These are phyloP conservation scores for Marasmius sp. DNA, from an alignment of 1,284 basidiomycete species.

Conservation along the genomic window DNA sequence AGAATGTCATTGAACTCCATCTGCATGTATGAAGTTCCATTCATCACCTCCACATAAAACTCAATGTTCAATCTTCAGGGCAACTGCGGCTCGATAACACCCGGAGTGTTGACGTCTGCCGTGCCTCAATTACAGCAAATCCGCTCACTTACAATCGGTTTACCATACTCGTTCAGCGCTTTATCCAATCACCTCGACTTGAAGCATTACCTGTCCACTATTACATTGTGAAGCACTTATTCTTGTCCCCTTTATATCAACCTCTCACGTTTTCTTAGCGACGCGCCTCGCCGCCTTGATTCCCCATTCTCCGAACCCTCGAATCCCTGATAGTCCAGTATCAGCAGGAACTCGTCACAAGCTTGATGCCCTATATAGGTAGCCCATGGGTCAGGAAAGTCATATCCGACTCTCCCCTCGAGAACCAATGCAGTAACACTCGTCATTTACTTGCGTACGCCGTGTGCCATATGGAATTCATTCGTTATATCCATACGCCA, in stretches of 20 bases:
- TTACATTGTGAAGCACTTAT: no score
- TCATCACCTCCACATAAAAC: neutral
- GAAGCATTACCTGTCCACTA: slow-evolving; percentile 1
- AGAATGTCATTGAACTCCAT: slow-evolving; percentile 8
- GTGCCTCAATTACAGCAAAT: slow-evolving; percentile 7
- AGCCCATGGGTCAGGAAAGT: slow-evolving; percentile 44
- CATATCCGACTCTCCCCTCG: slow-evolving; percentile 37
- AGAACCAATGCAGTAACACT: slow-evolving; percentile 36
- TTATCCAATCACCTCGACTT: slow-evolving; percentile 5
- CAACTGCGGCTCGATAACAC: slow-evolving; percentile 14
- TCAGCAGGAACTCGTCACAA: slow-evolving; percentile 22
- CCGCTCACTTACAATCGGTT: slow-evolving; percentile 5
- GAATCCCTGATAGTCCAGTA: slow-evolving; percentile 40
- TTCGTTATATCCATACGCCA: slow-evolving; percentile 9
- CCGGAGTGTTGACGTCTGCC: slow-evolving; percentile 9
- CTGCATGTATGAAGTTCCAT: neutral
- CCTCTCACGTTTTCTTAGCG: no score
- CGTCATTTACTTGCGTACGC: slow-evolving; percentile 21
- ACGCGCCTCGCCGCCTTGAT: no score
- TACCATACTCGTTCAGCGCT: slow-evolving; percentile 12
- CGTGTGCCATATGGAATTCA: no score
- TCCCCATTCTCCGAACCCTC: slow-evolving; percentile 32
- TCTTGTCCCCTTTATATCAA: no score
- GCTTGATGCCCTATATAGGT: slow-evolving; percentile 38
- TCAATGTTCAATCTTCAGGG: neutral